Evolutionary conservation across 2,329 filamentous ascomycete species (phyloP).

Genomic region (Cladosporium sp.): DNA sequence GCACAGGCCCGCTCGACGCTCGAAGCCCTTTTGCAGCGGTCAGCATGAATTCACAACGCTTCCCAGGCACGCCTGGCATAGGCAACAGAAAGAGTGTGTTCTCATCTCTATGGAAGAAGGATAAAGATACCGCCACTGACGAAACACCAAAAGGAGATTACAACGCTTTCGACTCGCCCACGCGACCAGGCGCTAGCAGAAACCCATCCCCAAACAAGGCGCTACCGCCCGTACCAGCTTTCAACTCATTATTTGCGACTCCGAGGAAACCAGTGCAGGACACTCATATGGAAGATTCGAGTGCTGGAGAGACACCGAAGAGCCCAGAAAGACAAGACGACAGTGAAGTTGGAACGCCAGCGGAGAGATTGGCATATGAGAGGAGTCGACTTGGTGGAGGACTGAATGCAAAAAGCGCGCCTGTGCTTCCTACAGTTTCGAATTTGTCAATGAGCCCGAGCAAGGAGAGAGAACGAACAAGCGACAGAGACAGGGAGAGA

Average conservation of each 20-base stretch:
- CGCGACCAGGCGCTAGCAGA: slow-evolving; percentile 16
- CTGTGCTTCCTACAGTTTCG: neutral
- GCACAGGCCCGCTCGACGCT: slow-evolving; percentile 41
- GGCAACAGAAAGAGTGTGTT: slow-evolving; percentile 30
- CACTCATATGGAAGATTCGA: slow-evolving; percentile 36
- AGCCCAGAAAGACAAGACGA: slow-evolving; percentile 40
- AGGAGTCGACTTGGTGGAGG: slow-evolving; percentile 1
- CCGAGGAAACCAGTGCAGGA: slow-evolving; percentile 35
- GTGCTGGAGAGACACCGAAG: slow-evolving; percentile 47
- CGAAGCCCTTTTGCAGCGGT: slow-evolving; percentile 44
- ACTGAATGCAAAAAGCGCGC: slow-evolving; percentile 1
- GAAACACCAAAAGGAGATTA: slow-evolving; percentile 10
- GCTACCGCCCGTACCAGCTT: slow-evolving; percentile 34
- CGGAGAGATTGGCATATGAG: slow-evolving; percentile 7
- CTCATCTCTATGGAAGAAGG: neutral
- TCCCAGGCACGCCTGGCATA: slow-evolving; percentile 17
- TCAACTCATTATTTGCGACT: slow-evolving; percentile 34
- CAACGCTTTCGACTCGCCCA: slow-evolving; percentile 42
- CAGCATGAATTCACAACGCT: slow-evolving; percentile 33
- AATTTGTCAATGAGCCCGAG: neutral
- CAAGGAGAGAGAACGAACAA: slow-evolving; percentile 15
- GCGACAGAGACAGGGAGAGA: slow-evolving; percentile 23
- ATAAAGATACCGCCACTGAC: slow-evolving; percentile 4
- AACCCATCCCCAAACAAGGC: slow-evolving; percentile 34
- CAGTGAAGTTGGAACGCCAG: slow-evolving; percentile 22